Evolutionary conservation across 2,329 filamentous ascomycete species (phyloP).

Genomic region (Stromatinia cepivora): DNA sequence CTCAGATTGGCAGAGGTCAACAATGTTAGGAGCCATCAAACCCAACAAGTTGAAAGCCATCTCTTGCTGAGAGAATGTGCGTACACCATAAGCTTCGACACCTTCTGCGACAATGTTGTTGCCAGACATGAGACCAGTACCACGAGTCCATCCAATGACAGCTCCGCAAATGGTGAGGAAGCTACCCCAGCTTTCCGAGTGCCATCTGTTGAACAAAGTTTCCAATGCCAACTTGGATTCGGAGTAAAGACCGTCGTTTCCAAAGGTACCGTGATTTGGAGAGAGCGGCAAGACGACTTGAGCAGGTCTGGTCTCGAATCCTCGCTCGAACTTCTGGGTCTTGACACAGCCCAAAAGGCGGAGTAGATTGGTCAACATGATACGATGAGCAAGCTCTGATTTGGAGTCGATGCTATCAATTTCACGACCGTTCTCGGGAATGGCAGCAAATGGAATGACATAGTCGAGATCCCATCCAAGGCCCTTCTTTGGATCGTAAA

Average conservation of each 20-base stretch:
- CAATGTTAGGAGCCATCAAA: conserved; percentile 90
- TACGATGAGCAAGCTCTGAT: conserved; percentile 95
- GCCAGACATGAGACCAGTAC: conserved; percentile 94
- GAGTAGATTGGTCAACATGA: conserved; percentile 97
- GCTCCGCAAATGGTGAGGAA: conserved; percentile 98
- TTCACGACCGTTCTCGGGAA: conserved; percentile 95
- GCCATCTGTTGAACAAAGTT: conserved; percentile 97
- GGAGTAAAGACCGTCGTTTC: conserved; percentile 95
- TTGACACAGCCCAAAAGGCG: conserved; percentile 90
- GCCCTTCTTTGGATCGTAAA: conserved; percentile 94
- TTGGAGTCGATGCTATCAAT: conserved; percentile 97
- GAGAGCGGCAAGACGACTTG: conserved; percentile 96
- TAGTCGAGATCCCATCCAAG: conserved; percentile 98
- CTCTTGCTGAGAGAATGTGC: conserved; percentile 98
- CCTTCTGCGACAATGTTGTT: conserved; percentile 98
- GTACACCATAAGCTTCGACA: conserved; percentile 93
- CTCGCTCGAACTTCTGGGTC: conserved; percentile 80
- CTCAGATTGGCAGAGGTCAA: conserved; percentile 92
- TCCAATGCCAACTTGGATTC: conserved; percentile 97
- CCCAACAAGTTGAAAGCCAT: conserved; percentile 99
- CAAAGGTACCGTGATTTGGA: conserved; percentile 97
- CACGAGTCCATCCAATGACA: conserved; percentile 98
- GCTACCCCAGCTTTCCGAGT: conserved; percentile 94
- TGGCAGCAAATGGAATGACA: conserved; percentile 94
- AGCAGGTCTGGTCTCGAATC: conserved; percentile 91